These are phyloP conservation scores for Hypoxylon sp. DNA, from an alignment of 2,329 filamentous ascomycete genomes.

Conservation along the genomic window DNA sequence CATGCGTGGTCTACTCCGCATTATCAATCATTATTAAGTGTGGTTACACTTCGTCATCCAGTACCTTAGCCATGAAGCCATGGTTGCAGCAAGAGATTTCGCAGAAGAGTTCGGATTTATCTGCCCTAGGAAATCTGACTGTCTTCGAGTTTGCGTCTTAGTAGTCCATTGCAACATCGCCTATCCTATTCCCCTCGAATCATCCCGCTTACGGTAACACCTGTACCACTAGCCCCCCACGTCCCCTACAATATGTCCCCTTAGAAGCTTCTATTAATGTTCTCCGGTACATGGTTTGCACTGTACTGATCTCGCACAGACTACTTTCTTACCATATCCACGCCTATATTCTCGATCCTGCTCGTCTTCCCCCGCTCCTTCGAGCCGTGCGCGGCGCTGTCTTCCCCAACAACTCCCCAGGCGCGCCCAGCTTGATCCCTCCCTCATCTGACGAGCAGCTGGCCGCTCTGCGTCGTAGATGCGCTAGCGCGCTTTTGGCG, in stretches of 20 bases:
- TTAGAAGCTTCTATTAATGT: slow-evolving; percentile 48
- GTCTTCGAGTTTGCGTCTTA: slow-evolving; percentile 33
- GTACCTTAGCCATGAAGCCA: slow-evolving; percentile 39
- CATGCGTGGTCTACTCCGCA: slow-evolving; percentile 35
- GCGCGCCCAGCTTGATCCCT: slow-evolving; percentile 72
- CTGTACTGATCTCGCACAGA: slow-evolving; percentile 60
- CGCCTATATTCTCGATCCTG: slow-evolving; percentile 72
- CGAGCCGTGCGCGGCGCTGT: slow-evolving; percentile 81
- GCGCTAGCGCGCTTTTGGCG: slow-evolving; percentile 71
- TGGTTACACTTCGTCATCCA: slow-evolving; percentile 37
- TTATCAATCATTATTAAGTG: slow-evolving; percentile 42
- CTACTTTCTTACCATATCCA: slow-evolving; percentile 71
- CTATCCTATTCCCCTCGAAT: slow-evolving; percentile 37
- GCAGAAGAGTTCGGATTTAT: slow-evolving; percentile 35
- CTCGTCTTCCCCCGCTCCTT: slow-evolving; percentile 76
- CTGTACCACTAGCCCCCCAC: slow-evolving; percentile 50
- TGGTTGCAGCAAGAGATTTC: slow-evolving; percentile 35
- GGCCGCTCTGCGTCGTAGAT: slow-evolving; percentile 74
- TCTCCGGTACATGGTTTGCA: slow-evolving; percentile 43
- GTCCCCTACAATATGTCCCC: slow-evolving; percentile 47
- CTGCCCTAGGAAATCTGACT: slow-evolving; percentile 37
- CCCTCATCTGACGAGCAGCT: slow-evolving; percentile 73
- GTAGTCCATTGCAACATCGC: slow-evolving; percentile 40
- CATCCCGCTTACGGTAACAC: slow-evolving; percentile 39
- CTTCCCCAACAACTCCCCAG: slow-evolving; percentile 88